Conservation (phyloP, 108 stramenopile genomes). For the Aurantiochytrium sp. region DNA sequence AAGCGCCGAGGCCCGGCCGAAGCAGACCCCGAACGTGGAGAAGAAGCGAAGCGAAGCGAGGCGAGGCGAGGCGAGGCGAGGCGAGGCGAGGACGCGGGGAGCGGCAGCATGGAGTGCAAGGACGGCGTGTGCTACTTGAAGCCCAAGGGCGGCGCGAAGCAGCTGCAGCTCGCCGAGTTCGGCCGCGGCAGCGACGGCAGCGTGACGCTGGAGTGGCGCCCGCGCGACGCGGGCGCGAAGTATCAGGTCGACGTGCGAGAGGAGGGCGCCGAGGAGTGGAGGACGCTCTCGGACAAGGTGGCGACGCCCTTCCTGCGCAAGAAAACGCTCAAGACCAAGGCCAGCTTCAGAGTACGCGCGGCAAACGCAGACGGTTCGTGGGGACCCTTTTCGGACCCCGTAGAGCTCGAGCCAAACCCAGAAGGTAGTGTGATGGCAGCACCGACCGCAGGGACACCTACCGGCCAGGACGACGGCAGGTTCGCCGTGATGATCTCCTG, state of each 20-base stretch:
- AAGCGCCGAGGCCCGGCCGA: no score
- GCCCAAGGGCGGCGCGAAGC: not conserved
- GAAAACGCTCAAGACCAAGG: not conserved
- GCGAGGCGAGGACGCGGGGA: no score
- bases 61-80: no score
- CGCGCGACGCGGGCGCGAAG: not conserved
- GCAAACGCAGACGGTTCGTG: not conserved
- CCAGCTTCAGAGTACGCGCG: not conserved
- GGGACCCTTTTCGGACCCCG: not conserved
- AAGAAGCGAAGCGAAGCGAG: no score
- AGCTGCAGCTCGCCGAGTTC: not conserved
- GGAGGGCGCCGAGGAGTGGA: not conserved
- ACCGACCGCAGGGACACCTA: not conserved
- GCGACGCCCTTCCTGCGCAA: not conserved
- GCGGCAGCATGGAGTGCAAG: not conserved
- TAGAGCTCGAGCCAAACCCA: not conserved
- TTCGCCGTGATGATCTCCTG: not conserved
- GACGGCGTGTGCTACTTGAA: slow-evolving; percentile 1
- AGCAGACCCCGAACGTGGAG: no score
- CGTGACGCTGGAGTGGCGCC: not conserved
- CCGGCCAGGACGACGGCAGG: not conserved
- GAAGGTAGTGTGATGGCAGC: not conserved
- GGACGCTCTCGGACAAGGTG: not conserved
- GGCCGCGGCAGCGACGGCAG: not conserved
- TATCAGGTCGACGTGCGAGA: not conserved